These are phyloP conservation scores for Osmozyma mogii DNA, from an alignment of 805 yeast species.

Conservation along the genomic window DNA sequence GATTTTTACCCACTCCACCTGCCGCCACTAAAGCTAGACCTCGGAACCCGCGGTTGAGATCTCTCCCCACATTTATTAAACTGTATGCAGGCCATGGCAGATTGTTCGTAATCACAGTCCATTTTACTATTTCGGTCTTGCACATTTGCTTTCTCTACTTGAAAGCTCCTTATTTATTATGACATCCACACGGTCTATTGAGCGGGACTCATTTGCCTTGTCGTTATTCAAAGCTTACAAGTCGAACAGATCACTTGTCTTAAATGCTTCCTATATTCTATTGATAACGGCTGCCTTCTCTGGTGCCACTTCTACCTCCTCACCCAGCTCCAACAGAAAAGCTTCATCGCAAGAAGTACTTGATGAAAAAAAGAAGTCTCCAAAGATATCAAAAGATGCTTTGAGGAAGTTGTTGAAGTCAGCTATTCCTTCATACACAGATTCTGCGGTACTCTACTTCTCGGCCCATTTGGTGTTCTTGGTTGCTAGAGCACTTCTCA, in stretches of 20 bases:
- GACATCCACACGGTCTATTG: too few species aligned
- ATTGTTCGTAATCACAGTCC: too few species aligned
- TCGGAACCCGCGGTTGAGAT: too few species aligned
- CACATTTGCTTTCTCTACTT: too few species aligned
- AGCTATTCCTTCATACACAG: conserved; percentile 24
- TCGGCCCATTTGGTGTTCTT: conserved; percentile 50
- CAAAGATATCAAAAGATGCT: conserved; percentile 24
- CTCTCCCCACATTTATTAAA: too few species aligned
- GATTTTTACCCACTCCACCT: too few species aligned
- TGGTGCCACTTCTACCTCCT: conserved; percentile 27
- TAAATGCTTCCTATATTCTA: conserved; percentile 35
- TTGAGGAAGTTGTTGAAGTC: conserved; percentile 23
- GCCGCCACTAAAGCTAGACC: too few species aligned
- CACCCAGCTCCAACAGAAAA: conserved; percentile 6
- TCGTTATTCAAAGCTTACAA: conserved; percentile 28
- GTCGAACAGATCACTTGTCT: conserved; percentile 31
- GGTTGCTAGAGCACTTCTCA: conserved; percentile 60
- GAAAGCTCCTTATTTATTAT: too few species aligned
- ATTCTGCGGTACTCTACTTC: conserved; percentile 30
- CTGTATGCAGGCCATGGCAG: too few species aligned
- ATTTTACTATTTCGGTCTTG: too few species aligned
- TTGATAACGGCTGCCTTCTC: conserved; percentile 36
- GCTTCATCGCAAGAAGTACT: conserved; percentile 5
- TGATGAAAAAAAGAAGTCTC: conserved; percentile 11
- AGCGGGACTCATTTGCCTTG: conserved; percentile 14